Evolutionary conservation across 2,329 filamentous ascomycete species (phyloP), one percentile per base, ranked within the genome.

Genomic region (Fusarium equiseti): DNA sequence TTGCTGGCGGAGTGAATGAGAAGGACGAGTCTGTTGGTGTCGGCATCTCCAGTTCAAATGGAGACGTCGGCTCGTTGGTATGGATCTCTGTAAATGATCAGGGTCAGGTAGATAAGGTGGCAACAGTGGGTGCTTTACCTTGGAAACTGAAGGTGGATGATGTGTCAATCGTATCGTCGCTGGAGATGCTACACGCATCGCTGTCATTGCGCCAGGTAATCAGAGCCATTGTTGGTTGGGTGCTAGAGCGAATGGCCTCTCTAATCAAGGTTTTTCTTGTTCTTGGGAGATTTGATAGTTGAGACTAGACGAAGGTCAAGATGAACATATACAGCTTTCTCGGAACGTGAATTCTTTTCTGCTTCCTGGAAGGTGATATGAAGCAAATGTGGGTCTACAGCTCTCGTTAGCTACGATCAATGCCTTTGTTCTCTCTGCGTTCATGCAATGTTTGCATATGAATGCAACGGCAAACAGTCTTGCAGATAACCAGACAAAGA

Each of bases 171-270:
- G 6, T 35, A 2, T 29, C 35, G 15, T 5, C n/a, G 22, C 43
- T 35, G 4, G 57, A 8, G 15, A 59, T 46, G 31, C 52, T 59
- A 29, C 52, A 48, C 10, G 15, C 43, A 12, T 60, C 40, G 5
- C 29, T 35, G 5, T 31, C 13, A 1, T 40, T 29, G 6, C 15
- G 16, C 8, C 42, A 48, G 10, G 26, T 20, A 18, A 46, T 27
- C 8, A 35, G 22, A n/a, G 53, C n/a, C 57, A 60, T 60, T 4
- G 15, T 20, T 26, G 5, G 0, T n/a, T n/a, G 9, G 10, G 5
- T 38, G 6, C 5, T 18, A 11, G 32, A 18, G 5, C 18, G 32
- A 18, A 5, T 18, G 32, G 9, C 9, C 9, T 11, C 35, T 38
- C 0, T n/a, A 11, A 18, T 38, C 11, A 4, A 38, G 18, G 1